phyloP scores from a whole-genome alignment of 441 rosid genomes.

The Macaranga tanarius region DNA sequence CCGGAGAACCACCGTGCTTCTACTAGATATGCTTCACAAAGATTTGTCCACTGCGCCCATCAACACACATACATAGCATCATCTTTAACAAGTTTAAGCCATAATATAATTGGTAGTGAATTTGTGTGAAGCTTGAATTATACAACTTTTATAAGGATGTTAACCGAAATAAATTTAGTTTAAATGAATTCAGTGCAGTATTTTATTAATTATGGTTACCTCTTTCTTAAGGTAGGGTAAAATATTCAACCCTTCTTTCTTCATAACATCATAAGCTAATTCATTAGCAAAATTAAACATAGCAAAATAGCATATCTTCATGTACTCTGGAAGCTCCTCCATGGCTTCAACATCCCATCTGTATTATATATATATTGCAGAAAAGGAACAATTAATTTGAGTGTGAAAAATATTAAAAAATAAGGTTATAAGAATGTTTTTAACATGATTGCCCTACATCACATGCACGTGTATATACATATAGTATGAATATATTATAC shows the following conservation, averaged over 20 bases:
- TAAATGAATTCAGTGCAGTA: too few species aligned
- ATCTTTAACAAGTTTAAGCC: too few species aligned
- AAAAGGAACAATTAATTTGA: too few species aligned
- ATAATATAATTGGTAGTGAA: too few species aligned
- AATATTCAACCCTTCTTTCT: slow-evolving; percentile 15
- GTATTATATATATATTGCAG: background rate
- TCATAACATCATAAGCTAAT: slow-evolving; percentile 20
- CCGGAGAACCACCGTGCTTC: slow-evolving; percentile 32
- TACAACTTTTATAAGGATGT: too few species aligned
- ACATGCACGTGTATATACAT: too few species aligned
- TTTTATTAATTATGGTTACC: slow-evolving; percentile 12
- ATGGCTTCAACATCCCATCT: slow-evolving; percentile 33
- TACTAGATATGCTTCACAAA: slow-evolving; percentile 20
- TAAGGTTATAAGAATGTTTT: too few species aligned
- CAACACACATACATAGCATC: background rate
- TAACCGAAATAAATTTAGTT: too few species aligned
- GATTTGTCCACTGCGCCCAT: slow-evolving; percentile 29
- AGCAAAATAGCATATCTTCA: slow-evolving; percentile 31
- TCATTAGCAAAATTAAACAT: slow-evolving; percentile 22
- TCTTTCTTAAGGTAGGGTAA: slow-evolving; percentile 20
- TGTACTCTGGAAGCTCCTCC: slow-evolving; percentile 32
- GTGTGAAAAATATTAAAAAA: too few species aligned
- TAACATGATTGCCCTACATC: too few species aligned
- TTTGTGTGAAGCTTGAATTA: too few species aligned
- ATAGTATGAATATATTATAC: too few species aligned